phyloP scores from a whole-genome alignment of 208 protist genomes.

The Leishmania guyanensis region DNA sequence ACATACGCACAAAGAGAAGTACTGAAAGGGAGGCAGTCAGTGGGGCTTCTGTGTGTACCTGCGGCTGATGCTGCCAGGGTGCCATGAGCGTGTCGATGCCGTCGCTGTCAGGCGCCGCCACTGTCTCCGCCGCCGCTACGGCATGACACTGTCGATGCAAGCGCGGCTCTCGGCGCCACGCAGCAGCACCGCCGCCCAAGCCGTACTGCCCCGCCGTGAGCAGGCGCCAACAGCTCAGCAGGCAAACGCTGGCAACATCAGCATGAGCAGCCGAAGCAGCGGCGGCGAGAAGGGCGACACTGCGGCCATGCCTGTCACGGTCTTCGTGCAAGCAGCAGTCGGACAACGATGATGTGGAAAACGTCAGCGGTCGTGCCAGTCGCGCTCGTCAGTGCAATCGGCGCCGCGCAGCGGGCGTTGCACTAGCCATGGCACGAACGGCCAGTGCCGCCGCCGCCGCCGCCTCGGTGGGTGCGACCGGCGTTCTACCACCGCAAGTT shows the following conservation, averaged over 20 bases:
- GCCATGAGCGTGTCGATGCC: background rate
- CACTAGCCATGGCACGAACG: background rate
- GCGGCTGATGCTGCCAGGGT: background rate
- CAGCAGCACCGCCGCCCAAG: background rate
- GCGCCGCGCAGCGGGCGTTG: background rate
- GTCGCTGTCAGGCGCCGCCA: conserved; percentile 5
- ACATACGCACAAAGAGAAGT: background rate
- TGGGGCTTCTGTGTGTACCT: background rate
- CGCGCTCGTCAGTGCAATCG: background rate
- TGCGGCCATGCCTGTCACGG: background rate
- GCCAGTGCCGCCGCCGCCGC: background rate
- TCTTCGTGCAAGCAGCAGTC: background rate
- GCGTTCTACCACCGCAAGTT: background rate
- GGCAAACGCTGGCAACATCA: background rate
- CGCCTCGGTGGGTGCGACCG: background rate
- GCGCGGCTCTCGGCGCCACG: background rate
- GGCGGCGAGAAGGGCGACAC: background rate
- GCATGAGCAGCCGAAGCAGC: background rate
- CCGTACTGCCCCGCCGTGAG: conserved; percentile 1
- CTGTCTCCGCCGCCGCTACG: conserved; percentile 14
- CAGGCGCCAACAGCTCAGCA: conserved; percentile 9
- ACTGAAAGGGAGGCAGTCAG: background rate
- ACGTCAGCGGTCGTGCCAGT: background rate
- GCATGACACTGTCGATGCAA: conserved; percentile 17
- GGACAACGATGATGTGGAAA: background rate